Conservation (phyloP, 2,329 filamentous ascomycete genomes). For the Graphilbum sp. region DNA sequence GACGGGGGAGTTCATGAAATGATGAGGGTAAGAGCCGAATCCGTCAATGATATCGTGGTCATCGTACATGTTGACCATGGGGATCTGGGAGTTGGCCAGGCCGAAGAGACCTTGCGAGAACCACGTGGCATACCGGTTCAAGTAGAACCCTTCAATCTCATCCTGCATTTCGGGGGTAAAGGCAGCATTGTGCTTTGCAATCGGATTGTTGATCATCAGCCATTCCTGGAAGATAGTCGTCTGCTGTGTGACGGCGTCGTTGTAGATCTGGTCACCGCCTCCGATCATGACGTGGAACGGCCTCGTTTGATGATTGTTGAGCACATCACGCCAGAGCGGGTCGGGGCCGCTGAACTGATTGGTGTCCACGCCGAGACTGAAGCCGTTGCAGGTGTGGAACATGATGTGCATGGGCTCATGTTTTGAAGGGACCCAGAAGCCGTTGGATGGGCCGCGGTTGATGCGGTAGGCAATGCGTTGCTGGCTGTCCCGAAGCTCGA, state of each 20-base stretch:
- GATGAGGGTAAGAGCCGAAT: constrained; percentile 81
- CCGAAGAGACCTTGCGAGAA: constrained; percentile 91
- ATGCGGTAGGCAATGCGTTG: constrained; percentile 89
- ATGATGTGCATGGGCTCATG: constrained; percentile 93
- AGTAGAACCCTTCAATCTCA: constrained; percentile 76
- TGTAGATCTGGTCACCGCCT: constrained; percentile 94
- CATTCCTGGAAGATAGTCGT: constrained; percentile 67
- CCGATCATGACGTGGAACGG: constrained; percentile 98
- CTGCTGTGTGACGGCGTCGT: constrained; percentile 65
- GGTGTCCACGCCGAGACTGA: constrained; percentile 63
- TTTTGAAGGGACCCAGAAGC: constrained; percentile 84
- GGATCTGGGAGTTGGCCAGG: constrained; percentile 86
- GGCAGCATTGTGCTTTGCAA: constrained; percentile 61
- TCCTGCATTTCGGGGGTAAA: constrained; percentile 73
- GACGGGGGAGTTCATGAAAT: constrained; percentile 80
- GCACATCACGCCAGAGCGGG: constrained; percentile 88
- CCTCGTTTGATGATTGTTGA: constrained; percentile 77
- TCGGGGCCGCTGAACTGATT: constrained; percentile 81
- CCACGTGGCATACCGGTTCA: constrained; percentile 82
- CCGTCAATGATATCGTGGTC: constrained; percentile 89
- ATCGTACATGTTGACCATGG: constrained; percentile 97
- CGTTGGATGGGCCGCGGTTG: constrained; percentile 73
- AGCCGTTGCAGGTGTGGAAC: constrained; percentile 97
- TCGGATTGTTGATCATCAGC: constrained; percentile 63
- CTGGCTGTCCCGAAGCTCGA: constrained; percentile 65